phyloP scores from a whole-genome alignment of 495 filamentous ascomycete species.

The Penicillium roqueforti region DNA sequence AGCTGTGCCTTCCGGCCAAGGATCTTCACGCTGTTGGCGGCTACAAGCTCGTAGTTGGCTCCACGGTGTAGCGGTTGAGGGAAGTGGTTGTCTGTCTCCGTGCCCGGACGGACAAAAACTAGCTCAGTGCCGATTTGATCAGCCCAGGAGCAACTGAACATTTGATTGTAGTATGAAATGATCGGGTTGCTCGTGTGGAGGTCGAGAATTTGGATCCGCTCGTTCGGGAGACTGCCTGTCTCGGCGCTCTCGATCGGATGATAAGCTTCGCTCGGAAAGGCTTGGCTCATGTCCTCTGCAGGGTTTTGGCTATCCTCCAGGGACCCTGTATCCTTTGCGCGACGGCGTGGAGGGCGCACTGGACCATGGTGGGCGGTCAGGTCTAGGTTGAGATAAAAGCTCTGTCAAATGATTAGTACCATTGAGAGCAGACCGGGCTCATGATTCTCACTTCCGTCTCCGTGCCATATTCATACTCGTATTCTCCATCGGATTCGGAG shows the following conservation, averaged over 20 bases:
- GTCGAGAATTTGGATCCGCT: slow-evolving; percentile 72
- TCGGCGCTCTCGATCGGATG: slow-evolving; percentile 26
- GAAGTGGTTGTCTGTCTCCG: slow-evolving; percentile 33
- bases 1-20: slow-evolving; percentile 42
- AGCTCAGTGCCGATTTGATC: slow-evolving; percentile 77
- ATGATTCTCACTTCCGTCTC: slow-evolving; percentile 51
- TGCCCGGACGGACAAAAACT: slow-evolving; percentile 55
- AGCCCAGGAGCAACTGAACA: slow-evolving; percentile 74
- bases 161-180: slow-evolving; percentile 65
- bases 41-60: slow-evolving; percentile 57
- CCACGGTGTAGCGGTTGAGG: slow-evolving; percentile 35
- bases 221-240: slow-evolving; percentile 19
- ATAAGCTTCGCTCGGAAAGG: slow-evolving; percentile 10
- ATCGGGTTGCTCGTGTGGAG: slow-evolving; percentile 70
- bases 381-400: slow-evolving; percentile 53
- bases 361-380: slow-evolving; percentile 43
- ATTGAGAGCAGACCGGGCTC: not conserved
- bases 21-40: slow-evolving; percentile 52
- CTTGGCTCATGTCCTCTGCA: slow-evolving; percentile 13
- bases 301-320: slow-evolving; percentile 4
- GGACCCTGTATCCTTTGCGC: slow-evolving; percentile 19
- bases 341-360: slow-evolving; percentile 33
- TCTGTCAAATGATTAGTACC: slow-evolving; percentile 28
- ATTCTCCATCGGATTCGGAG: slow-evolving; percentile 38
- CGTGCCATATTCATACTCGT: slow-evolving; percentile 59